phyloP scores from a whole-genome alignment of 345 rosid species.

The Conringia planisiliqua region DNA sequence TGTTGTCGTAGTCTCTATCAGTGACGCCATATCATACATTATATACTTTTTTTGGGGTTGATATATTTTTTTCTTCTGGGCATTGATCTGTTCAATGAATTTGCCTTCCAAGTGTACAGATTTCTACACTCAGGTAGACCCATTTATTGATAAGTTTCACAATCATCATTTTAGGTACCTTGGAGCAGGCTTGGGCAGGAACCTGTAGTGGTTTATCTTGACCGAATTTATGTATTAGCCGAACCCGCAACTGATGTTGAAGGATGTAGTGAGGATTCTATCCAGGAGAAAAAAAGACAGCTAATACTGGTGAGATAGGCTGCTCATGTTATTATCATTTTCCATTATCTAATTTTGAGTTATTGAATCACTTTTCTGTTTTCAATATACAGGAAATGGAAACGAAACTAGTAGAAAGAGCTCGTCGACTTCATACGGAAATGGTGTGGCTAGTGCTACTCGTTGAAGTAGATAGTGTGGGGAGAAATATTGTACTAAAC shows the following conservation, averaged over 20 bases:
- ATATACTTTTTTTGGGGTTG: neutral
- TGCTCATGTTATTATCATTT: conserved; percentile 23
- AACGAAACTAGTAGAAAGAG: conserved; percentile 67
- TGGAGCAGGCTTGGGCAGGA: conserved; percentile 99
- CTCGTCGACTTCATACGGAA: conserved; percentile 62
- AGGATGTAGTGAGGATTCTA: conserved; percentile 74
- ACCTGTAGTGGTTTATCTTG: conserved; percentile 85
- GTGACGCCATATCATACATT: neutral
- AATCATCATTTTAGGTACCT: conserved; percentile 63
- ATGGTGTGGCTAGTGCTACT: conserved; percentile 54
- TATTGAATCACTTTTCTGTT: conserved; percentile 22
- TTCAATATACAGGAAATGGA: conserved; percentile 72
- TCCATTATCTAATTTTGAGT: conserved; percentile 10
- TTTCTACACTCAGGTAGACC: conserved; percentile 11
- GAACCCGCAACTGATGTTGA: conserved; percentile 86
- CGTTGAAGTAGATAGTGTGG: conserved; percentile 3
- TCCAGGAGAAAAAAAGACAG: conserved; percentile 83
- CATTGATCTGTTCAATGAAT: neutral
- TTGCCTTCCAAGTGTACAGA: neutral
- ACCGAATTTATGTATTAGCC: conserved; percentile 80
- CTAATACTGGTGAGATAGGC: conserved; percentile 69
- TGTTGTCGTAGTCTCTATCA: neutral
- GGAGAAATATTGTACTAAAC: conserved; percentile 12
- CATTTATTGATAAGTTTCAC: conserved; percentile 2
- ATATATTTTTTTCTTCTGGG: neutral